Evolutionary conservation across 23 red algal species (phyloP).

Genomic region (Cyanidioschyzon merolae): DNA sequence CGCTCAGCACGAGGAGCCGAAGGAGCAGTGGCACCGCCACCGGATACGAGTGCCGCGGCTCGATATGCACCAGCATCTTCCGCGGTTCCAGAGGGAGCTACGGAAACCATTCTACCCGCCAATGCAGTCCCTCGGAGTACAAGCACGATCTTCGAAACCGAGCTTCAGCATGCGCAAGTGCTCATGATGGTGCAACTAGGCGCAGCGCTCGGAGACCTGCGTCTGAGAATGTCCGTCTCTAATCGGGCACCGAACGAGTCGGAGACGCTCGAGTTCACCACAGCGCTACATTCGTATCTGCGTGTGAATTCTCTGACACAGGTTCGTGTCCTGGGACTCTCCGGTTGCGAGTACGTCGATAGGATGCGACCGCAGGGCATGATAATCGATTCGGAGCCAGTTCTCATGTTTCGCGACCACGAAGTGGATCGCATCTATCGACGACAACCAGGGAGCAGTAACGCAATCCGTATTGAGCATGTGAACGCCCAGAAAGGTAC

Average conservation of each 20-base stretch:
- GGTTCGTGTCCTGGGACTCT: conserved; percentile 21
- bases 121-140: neutral
- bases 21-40: neutral
- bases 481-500: neutral
- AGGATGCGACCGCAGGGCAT: neutral
- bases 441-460: neutral
- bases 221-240: neutral
- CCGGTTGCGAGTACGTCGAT: conserved; percentile 36
- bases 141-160: neutral
- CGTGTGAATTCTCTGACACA: conserved; percentile 16
- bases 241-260: neutral
- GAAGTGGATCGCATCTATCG: conserved; percentile 70
- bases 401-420: conserved; percentile 14
- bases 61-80: neutral
- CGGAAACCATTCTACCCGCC: neutral
- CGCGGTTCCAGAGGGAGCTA: neutral
- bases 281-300: conserved; percentile 76
- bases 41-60: neutral
- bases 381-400: conserved; percentile 19
- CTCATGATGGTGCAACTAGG: neutral
- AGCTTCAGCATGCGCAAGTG: conserved; percentile 13
- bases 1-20: neutral
- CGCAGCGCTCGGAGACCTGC: neutral
- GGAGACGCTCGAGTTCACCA: conserved; percentile 15
- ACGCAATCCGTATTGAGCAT: neutral